Conservation (phyloP, 192 early-diverging fungal genomes). For the Coemansia sp. region DNA sequence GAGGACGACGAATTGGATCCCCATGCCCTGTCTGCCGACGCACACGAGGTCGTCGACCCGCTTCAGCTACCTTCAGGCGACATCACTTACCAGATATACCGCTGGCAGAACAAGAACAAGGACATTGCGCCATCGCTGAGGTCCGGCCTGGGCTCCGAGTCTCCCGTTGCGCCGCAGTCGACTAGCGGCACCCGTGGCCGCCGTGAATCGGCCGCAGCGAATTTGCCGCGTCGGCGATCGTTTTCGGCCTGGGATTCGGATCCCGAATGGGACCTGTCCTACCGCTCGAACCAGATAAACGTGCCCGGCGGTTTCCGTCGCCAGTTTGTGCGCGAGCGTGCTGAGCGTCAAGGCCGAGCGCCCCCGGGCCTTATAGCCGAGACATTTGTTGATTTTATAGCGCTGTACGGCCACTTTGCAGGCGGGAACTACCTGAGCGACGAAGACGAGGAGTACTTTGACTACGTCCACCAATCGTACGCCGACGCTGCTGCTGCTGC, state of each 20-base stretch:
- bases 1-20: slow-evolving; percentile 25
- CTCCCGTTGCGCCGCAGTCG: background rate
- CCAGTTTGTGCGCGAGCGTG: slow-evolving; percentile 78
- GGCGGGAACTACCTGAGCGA: slow-evolving; percentile 87
- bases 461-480: slow-evolving; percentile 29
- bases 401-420: slow-evolving; percentile 92
- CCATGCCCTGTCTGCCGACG: slow-evolving; percentile 34
- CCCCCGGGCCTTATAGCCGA: slow-evolving; percentile 72
- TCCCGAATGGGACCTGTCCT: slow-evolving; percentile 38
- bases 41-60: slow-evolving; percentile 33
- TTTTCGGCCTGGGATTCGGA: slow-evolving; percentile 50
- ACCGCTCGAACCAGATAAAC: slow-evolving; percentile 46
- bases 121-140: slow-evolving; percentile 1
- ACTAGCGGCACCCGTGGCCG: slow-evolving; percentile 23
- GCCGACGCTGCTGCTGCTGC: too few relatives aligned
- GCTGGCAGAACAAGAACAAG: slow-evolving; percentile 74
- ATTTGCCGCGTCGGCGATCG: slow-evolving; percentile 42
- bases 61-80: slow-evolving; percentile 67
- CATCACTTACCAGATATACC: slow-evolving; percentile 86
- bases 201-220: slow-evolving; percentile 53
- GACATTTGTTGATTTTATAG: slow-evolving; percentile 93
- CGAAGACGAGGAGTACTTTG: slow-evolving; percentile 64
- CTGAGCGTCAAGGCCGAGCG: slow-evolving; percentile 59
- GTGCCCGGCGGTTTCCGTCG: slow-evolving; percentile 90
- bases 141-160: slow-evolving; percentile 1